Evolutionary conservation across 2,329 filamentous ascomycete species (phyloP), one percentile per base, ranked within the genome.

Genomic region (Bimuria novae-zelandiae): DNA sequence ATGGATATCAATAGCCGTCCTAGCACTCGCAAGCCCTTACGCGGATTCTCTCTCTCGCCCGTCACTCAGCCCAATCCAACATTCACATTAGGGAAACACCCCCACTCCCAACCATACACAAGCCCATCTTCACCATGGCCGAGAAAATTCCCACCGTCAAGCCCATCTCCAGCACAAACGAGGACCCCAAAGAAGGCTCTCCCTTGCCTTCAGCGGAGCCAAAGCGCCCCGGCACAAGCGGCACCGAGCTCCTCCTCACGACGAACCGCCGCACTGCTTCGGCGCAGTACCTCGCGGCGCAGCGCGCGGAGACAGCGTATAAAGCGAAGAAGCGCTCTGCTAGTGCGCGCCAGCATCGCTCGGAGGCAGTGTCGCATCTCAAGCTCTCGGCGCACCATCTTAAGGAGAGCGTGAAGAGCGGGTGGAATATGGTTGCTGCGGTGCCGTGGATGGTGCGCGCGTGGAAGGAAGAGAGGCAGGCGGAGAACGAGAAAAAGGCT

Each of bases 401-500:
- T 16, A 62, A 57, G 27, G 54, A 56, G 35, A 56, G 57, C 11
- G 29, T 48, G 29, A 60, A 54, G 32, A 58, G 59, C 39, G 49
- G 47, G 4, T 55, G 48, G 49, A 55, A 42, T 2, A 55, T 54
- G 50, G 49, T 60, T 3, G 44, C 43, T 27, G 56, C 61, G 35
- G 49, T 53, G 36, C 61, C 61, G 49, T 59, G 56, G 60, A 49
- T 56, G 51, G 32, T 58, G 17, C 54, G 57, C 39, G 55, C 49
- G 12, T 57, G 57, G 49, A 54, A 37, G 21, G 61, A 56, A 35
- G 42, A 54, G 19, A 52, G 55, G 21, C 50, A 57, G 45, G 49
- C 48, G n/a, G 48, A 59, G 43, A 60, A 59, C 14, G 53, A 59
- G 53, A 50, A 56, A 52, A 57, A 54, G 33, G 42, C 37, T 16